Conservation (phyloP, 1,284 basidiomycete genomes). For the Naganishia liquefaciens region DNA sequence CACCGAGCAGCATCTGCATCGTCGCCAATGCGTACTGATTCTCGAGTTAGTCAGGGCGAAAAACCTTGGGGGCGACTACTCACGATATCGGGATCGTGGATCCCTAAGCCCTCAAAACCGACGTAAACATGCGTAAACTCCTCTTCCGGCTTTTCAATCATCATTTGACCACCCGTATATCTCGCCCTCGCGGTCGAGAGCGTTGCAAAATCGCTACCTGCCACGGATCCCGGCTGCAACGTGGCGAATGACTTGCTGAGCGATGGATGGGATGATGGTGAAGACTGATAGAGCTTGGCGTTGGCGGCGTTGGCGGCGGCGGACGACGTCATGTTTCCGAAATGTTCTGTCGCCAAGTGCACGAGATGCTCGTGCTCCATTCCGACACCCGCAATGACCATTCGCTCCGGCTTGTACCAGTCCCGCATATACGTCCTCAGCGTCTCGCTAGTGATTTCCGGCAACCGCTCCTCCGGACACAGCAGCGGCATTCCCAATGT, state of each 20-base stretch:
- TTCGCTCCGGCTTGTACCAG: conserved; percentile 90
- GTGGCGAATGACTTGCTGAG: conserved; percentile 59
- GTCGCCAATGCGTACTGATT: conserved; percentile 81
- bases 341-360: conserved; percentile 77
- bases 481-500: conserved; percentile 87
- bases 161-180: conserved; percentile 81
- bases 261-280: conserved; percentile 63
- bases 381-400: conserved; percentile 91
- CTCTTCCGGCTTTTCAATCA: conserved; percentile 64
- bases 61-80: conserved; percentile 32
- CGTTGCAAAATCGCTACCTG: conserved; percentile 44
- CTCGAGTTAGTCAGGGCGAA: not conserved
- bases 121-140: conserved; percentile 94
- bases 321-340: conserved; percentile 64
- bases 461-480: conserved; percentile 81
- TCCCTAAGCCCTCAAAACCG: conserved; percentile 87
- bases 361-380: conserved; percentile 87
- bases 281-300: conserved; percentile 39
- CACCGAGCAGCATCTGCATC: conserved; percentile 91
- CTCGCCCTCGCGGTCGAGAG: conserved; percentile 60
- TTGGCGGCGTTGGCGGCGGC: not conserved
- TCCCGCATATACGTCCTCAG: conserved; percentile 70
- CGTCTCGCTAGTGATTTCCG: conserved; percentile 65
- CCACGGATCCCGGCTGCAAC: conserved; percentile 30
- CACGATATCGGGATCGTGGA: conserved; percentile 85